These are phyloP conservation scores for Aureobasidium leucospermi DNA, from an alignment of 2,329 filamentous ascomycete genomes.

Conservation along the genomic window DNA sequence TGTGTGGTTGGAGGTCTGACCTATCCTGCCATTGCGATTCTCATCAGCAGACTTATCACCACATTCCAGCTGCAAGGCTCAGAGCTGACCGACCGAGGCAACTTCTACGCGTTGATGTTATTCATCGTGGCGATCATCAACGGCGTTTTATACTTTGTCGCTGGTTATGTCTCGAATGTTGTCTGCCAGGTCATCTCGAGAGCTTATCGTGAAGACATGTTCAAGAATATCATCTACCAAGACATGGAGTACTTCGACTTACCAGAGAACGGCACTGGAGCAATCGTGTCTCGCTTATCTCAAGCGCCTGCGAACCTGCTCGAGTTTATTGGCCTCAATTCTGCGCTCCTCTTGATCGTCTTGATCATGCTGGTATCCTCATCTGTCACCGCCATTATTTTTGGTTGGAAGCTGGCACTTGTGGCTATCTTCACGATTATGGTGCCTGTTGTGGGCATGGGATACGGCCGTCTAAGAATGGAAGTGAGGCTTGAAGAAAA, in stretches of 20 bases:
- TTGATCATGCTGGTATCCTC: constrained; percentile 26
- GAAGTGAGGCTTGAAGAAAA: constrained; percentile 26
- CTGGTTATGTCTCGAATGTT: constrained; percentile 39
- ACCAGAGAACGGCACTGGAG: constrained; percentile 38
- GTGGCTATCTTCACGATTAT: constrained; percentile 28
- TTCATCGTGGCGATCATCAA: constrained; percentile 47
- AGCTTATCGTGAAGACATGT: constrained; percentile 28
- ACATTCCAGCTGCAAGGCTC: constrained; percentile 55
- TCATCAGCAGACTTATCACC: constrained; percentile 83
- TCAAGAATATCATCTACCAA: constrained; percentile 35
- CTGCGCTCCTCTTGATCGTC: constrained; percentile 45
- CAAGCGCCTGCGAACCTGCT: constrained; percentile 41
- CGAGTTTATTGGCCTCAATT: constrained; percentile 38
- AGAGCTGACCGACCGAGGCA: constrained; percentile 59
- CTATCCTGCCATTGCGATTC: constrained; percentile 68
- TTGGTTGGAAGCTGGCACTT: constrained; percentile 32
- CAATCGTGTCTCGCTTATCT: constrained; percentile 35
- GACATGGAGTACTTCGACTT: constrained; percentile 37
- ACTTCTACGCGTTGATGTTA: constrained; percentile 86
- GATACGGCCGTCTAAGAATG: constrained; percentile 28
- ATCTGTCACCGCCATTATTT: constrained; percentile 26
- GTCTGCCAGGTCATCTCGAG: neutral
- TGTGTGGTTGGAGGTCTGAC: constrained; percentile 76
- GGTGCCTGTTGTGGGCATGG: constrained; percentile 26
- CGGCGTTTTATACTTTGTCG: constrained; percentile 35